Percentiles rank a stretch among this genome's conserved stretches.
phyloP scores from a whole-genome alignment of 108 stramenopile genomes.

The Chaetoceros tenuissimus region DNA sequence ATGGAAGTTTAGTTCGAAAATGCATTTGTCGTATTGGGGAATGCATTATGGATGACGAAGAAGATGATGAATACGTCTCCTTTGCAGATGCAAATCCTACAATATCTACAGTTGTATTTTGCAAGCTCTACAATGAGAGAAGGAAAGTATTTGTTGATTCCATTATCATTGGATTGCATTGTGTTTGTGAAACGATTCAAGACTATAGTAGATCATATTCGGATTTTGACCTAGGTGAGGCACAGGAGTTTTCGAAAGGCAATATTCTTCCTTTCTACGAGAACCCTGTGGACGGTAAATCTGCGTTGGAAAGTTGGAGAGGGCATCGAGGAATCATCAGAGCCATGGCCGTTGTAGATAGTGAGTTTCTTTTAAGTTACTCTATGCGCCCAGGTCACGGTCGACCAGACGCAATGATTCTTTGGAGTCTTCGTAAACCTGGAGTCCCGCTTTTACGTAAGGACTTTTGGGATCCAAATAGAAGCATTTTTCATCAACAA shows the following conservation, averaged over 20 bases:
- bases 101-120: conserved; percentile 28
- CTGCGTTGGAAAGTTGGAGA: conserved; percentile 16
- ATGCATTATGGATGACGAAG: conserved; percentile 11
- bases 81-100: conserved; percentile 17
- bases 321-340: conserved; percentile 17
- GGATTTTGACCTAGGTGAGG: conserved; percentile 16
- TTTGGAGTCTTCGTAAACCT: conserved; percentile 17
- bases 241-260: conserved; percentile 13
- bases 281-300: conserved; percentile 2
- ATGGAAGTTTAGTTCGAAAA: conserved; percentile 8
- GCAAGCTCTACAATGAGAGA: conserved; percentile 10
- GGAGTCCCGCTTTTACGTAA: conserved; percentile 20
- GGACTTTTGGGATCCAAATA: conserved; percentile 8
- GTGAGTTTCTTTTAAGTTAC: conserved; percentile 10
- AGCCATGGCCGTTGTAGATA: conserved; percentile 14
- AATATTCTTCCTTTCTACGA: conserved; percentile 28
- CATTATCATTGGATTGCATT: conserved; percentile 30
- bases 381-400: conserved; percentile 13
- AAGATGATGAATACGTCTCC: conserved; percentile 7
- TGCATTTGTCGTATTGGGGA: conserved; percentile 18
- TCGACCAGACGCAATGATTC: conserved; percentile 11
- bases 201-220: conserved; percentile 10
- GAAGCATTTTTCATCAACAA: not conserved
- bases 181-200: conserved; percentile 2
- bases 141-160: conserved; percentile 6